These are phyloP conservation scores for Saccharomycopsis hybrid DNA, from an alignment of 1,139 yeast genomes.

Conservation along the genomic window DNA sequence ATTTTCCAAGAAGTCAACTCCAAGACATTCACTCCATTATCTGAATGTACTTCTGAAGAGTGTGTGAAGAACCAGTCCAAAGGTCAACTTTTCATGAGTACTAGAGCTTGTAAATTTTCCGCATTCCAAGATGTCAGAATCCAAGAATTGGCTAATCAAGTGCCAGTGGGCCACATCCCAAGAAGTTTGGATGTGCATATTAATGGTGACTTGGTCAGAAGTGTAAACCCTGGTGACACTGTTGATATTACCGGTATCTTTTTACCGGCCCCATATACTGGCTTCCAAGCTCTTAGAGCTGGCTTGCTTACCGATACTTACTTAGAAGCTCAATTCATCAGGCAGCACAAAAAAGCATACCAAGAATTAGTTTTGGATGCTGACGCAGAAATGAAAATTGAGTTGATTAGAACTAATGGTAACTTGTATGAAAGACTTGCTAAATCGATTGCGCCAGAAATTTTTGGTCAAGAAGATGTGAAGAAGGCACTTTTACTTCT, in stretches of 20 bases:
- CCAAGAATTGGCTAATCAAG: conserved; percentile 93
- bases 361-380: conserved; percentile 56
- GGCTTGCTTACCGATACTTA: conserved; percentile 93
- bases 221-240: conserved; percentile 88
- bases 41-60: conserved; percentile 77
- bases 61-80: conserved; percentile 75
- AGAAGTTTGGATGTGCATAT: conserved; percentile 78
- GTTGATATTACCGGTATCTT: conserved; percentile 91
- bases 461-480: conserved; percentile 88
- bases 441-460: conserved; percentile 93
- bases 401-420: conserved; percentile 49
- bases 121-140: conserved; percentile 94
- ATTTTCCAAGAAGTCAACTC: conserved; percentile 91
- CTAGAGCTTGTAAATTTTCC: conserved; percentile 91
- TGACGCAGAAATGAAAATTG: conserved; percentile 50
- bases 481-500: conserved; percentile 82
- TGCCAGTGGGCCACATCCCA: conserved; percentile 97
- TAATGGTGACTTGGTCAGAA: conserved; percentile 83
- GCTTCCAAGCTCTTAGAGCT: conserved; percentile 85
- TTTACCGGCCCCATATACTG: conserved; percentile 89
- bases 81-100: conserved; percentile 88
- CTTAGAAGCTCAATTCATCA: conserved; percentile 78
- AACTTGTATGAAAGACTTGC: conserved; percentile 78
- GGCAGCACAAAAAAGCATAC: conserved; percentile 86
- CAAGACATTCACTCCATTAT: conserved; percentile 75